Conservation (phyloP, 176 grass and related monocot genomes). For the Triticum turgidum region DNA sequence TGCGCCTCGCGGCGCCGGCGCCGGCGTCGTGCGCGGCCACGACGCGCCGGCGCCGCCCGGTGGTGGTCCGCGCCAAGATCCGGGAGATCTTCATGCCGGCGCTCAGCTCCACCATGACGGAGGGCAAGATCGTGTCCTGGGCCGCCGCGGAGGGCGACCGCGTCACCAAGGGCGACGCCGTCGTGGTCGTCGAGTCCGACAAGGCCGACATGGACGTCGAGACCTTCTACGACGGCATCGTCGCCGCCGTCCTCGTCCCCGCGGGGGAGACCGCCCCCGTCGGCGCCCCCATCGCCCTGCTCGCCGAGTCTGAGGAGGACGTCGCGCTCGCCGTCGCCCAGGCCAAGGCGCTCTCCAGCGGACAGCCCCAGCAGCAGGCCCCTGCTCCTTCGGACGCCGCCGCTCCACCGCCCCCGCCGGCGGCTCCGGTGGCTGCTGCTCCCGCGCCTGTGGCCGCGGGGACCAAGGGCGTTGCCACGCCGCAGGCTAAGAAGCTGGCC, state of each 20-base stretch:
- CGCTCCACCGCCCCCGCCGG: background rate
- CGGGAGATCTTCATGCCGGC: constrained; percentile 99
- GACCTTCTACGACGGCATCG: constrained; percentile 93
- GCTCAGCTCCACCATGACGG: constrained; percentile 97
- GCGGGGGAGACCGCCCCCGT: constrained; percentile 76
- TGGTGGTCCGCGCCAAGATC: constrained; percentile 86
- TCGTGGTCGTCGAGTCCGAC: constrained; percentile 95
- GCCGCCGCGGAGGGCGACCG: constrained; percentile 73
- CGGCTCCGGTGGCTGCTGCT: constrained; percentile 23
- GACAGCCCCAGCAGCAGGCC: constrained; percentile 39
- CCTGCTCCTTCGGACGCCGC: constrained; percentile 13
- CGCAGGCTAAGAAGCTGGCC: constrained; percentile 87
- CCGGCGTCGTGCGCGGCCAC: background rate
- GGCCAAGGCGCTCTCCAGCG: constrained; percentile 60
- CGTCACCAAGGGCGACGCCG: constrained; percentile 82
- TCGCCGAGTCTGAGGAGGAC: constrained; percentile 94
- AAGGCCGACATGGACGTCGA: constrained; percentile 99
- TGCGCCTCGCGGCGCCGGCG: background rate
- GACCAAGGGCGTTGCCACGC: constrained; percentile 74
- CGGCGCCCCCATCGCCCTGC: constrained; percentile 88
- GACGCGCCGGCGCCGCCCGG: constrained; percentile 31
- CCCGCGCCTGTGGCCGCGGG: constrained; percentile 33
- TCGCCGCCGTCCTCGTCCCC: constrained; percentile 79
- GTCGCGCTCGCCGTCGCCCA: constrained; percentile 55
- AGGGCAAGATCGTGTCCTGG: constrained; percentile 98